These are phyloP conservation scores for Thamnidium elegans DNA, from an alignment of 192 early-diverging fungal species.

Conservation along the genomic window DNA sequence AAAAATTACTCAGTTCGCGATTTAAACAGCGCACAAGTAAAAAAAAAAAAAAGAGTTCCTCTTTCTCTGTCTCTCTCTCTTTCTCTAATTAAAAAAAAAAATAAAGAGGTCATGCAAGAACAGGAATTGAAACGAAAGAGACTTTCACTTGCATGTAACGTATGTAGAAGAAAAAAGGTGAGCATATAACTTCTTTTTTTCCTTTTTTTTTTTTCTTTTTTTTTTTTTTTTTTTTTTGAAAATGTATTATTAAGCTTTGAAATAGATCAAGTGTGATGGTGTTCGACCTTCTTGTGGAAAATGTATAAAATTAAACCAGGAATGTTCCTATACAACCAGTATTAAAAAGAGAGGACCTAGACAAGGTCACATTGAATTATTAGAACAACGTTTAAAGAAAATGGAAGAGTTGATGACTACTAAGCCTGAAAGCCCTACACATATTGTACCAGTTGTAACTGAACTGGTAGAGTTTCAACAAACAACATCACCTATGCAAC, in stretches of 20 bases:
- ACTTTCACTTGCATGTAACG: slow-evolving; percentile 66
- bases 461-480: neutral
- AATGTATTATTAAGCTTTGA: neutral
- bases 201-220: neutral
- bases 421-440: slow-evolving; percentile 11
- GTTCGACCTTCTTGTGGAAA: slow-evolving; percentile 76
- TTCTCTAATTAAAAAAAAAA: too few species aligned
- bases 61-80: too few species aligned
- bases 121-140: slow-evolving; percentile 53
- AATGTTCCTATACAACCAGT: slow-evolving; percentile 79
- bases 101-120: neutral
- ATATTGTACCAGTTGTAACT: neutral
- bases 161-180: slow-evolving; percentile 73
- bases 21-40: too few species aligned
- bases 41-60: too few species aligned
- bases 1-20: too few species aligned
- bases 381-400: slow-evolving; percentile 72
- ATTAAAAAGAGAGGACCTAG: slow-evolving; percentile 89
- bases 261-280: slow-evolving; percentile 80
- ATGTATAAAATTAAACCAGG: slow-evolving; percentile 62
- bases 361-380: slow-evolving; percentile 71
- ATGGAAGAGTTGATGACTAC: slow-evolving; percentile 66
- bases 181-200: neutral
- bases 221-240: neutral
- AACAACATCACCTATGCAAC: neutral